Evolutionary conservation across 441 rosid species (phyloP).

Genomic region (Pelargonium myrrhifolium): DNA sequence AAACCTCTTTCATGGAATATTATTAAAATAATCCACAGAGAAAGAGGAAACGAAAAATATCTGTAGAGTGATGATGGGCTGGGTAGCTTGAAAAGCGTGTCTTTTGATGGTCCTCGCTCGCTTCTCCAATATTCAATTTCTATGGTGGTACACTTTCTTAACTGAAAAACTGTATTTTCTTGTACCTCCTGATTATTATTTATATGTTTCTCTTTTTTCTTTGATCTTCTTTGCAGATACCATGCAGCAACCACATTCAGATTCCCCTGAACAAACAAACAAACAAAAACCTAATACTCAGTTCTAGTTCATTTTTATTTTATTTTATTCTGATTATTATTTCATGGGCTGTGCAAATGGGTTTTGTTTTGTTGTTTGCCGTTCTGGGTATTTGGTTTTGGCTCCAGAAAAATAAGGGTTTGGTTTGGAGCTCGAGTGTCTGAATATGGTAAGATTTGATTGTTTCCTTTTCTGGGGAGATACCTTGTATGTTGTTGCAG

Average conservation of each 20-base stretch:
- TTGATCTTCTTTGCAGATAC: too few species aligned
- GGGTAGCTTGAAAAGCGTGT: too few species aligned
- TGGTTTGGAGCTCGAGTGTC: conserved; percentile 6
- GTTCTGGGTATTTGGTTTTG: background rate
- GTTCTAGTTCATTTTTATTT: background rate
- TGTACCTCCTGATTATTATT: too few species aligned
- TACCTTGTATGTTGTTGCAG: conserved; percentile 16
- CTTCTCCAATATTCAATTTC: too few species aligned
- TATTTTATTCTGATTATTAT: background rate
- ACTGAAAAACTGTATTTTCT: conserved; percentile 30
- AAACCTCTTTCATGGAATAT: background rate
- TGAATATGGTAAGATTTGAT: conserved; percentile 25
- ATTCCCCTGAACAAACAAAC: background rate
- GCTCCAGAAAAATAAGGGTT: background rate
- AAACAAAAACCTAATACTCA: background rate
- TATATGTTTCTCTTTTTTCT: too few species aligned
- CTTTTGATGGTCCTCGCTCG: conserved; percentile 35
- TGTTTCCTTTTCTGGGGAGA: conserved; percentile 29
- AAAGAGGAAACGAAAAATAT: too few species aligned
- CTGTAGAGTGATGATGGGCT: too few species aligned
- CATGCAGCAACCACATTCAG: background rate
- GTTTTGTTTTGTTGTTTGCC: background rate
- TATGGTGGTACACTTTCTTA: background rate
- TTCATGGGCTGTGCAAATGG: background rate
- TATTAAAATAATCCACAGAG: background rate